Evolutionary conservation across 306 rosid species (phyloP).

Genomic region (Malus sieversii): DNA sequence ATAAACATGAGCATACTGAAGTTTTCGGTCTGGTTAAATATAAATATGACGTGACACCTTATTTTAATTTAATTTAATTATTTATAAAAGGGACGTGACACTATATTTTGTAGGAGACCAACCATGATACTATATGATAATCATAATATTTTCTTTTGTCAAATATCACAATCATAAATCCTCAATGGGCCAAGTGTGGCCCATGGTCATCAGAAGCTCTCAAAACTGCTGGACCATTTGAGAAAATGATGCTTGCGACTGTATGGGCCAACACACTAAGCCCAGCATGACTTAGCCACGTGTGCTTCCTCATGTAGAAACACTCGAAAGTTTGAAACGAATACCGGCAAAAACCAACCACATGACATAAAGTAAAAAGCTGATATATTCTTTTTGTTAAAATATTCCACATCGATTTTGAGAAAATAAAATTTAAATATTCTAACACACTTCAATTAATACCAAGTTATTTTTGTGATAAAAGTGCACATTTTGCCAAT

Average conservation of each 20-base stretch:
- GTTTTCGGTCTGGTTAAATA: neutral
- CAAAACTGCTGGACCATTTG: neutral
- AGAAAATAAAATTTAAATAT: too few species aligned
- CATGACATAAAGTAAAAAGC: neutral
- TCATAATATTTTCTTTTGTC: neutral
- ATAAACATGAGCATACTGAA: too few species aligned
- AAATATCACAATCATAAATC: neutral
- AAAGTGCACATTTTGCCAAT: too few species aligned
- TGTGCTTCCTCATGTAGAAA: conserved; percentile 7
- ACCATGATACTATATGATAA: neutral
- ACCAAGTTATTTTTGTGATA: too few species aligned
- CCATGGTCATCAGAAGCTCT: neutral
- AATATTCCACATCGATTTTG: too few species aligned
- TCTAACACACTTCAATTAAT: too few species aligned
- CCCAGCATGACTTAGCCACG: conserved; percentile 12
- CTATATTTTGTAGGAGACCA: neutral
- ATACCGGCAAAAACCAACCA: neutral
- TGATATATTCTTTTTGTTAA: neutral
- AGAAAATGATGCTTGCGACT: conserved; percentile 1
- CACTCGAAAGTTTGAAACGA: neutral
- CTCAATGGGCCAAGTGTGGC: neutral
- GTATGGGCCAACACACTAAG: neutral
- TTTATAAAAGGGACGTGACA: neutral
- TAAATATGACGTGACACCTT: neutral
- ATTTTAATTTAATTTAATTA: neutral